A percentile compares a stretch with the other conserved stretches of the same genome.
Conservation (phyloP, 106 monocot genomes). For the Posidonia australis region DNA sequence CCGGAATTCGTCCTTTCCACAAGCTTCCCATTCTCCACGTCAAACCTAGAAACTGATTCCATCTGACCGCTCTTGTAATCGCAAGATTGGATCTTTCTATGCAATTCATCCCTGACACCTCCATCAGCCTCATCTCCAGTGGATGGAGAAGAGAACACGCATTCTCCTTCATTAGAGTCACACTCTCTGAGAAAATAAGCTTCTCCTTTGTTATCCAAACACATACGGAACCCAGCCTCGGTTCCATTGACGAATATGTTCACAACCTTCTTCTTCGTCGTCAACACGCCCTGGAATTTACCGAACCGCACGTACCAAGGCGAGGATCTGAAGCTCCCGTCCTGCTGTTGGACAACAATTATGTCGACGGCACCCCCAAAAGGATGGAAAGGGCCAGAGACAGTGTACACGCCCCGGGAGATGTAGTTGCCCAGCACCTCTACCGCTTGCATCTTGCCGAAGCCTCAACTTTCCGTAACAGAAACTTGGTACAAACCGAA, state of each 20-base stretch:
- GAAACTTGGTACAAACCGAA: not conserved
- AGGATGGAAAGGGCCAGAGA: slow-evolving; percentile 83
- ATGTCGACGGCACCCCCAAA: slow-evolving; percentile 90
- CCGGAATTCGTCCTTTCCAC: slow-evolving; percentile 23
- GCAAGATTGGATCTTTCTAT: slow-evolving; percentile 20
- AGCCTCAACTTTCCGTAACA: not conserved
- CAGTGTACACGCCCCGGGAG: slow-evolving; percentile 48
- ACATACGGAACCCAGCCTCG: slow-evolving; percentile 70
- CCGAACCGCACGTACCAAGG: slow-evolving; percentile 89
- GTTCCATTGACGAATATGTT: slow-evolving; percentile 59
- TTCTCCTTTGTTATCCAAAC: slow-evolving; percentile 73
- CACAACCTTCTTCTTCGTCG: slow-evolving; percentile 67
- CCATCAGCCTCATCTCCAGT: slow-evolving; percentile 55
- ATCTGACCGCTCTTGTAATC: slow-evolving; percentile 13
- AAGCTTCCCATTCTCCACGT: slow-evolving; percentile 35
- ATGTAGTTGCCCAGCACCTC: slow-evolving; percentile 60
- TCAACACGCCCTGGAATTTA: slow-evolving; percentile 82
- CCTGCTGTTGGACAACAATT: slow-evolving; percentile 73
- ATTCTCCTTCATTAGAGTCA: slow-evolving; percentile 22
- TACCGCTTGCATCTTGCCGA: slow-evolving; percentile 52
- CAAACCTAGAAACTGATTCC: slow-evolving; percentile 10
- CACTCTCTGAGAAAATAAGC: slow-evolving; percentile 51
- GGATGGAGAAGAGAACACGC: slow-evolving; percentile 28
- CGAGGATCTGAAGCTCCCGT: slow-evolving; percentile 82
- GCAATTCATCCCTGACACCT: not conserved